Conservation (phyloP, 116 monocot genomes). For the Trichopus zeylanicus region DNA sequence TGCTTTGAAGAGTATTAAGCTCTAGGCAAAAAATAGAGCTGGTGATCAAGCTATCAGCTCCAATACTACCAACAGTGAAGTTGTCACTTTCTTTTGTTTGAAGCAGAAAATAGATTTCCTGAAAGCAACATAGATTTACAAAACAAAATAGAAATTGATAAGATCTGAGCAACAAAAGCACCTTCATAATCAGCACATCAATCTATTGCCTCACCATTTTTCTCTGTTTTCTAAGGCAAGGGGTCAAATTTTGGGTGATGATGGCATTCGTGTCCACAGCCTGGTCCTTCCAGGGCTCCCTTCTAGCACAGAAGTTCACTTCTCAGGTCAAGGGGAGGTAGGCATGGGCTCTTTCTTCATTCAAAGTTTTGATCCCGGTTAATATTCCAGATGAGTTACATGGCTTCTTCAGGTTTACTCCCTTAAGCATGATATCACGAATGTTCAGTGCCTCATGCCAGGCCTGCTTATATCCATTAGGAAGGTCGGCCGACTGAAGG, state of each 20-base stretch:
- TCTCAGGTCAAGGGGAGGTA: slow-evolving; percentile 88
- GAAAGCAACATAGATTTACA: no score
- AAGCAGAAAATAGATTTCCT: no score
- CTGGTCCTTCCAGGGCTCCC: slow-evolving; percentile 76
- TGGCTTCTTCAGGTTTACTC: slow-evolving; percentile 65
- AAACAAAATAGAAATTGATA: no score
- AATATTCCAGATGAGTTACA: neutral
- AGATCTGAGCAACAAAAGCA: no score
- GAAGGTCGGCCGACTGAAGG: slow-evolving; percentile 82
- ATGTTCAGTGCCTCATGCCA: slow-evolving; percentile 73
- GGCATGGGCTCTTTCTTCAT: neutral
- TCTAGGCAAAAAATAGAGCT: no score
- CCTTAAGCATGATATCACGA: slow-evolving; percentile 63
- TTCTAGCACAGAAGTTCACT: slow-evolving; percentile 74
- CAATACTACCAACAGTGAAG: no score
- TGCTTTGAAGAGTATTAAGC: no score
- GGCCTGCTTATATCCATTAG: slow-evolving; percentile 80
- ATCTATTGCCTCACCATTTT: no score
- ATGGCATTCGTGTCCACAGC: slow-evolving; percentile 84
- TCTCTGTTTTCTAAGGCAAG: slow-evolving; percentile 48
- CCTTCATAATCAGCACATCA: no score
- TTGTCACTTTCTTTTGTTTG: no score
- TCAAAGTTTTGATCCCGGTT: neutral
- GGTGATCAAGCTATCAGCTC: no score
- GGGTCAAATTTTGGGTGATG: slow-evolving; percentile 75